phyloP scores from a whole-genome alignment of 75 land plant genomes.

The Pinus albicaulis region DNA sequence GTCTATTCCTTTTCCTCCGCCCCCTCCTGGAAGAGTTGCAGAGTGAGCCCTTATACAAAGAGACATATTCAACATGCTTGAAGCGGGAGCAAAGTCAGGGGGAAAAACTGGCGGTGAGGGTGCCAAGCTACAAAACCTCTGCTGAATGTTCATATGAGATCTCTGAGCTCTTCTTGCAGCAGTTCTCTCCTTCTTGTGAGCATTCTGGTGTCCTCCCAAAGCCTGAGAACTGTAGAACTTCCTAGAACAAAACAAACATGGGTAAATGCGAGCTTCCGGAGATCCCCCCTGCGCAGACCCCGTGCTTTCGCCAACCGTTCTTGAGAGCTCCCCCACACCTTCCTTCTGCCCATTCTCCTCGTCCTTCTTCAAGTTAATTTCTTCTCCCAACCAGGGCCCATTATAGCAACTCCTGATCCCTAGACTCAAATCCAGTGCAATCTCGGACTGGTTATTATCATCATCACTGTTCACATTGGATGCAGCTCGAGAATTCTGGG shows the following conservation, averaged over 20 bases:
- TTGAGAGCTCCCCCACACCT: slow-evolving; percentile 6
- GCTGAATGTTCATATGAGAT: slow-evolving; percentile 10
- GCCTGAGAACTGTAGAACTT: slow-evolving; percentile 40
- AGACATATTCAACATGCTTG: slow-evolving; percentile 11
- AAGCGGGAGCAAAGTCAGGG: slow-evolving; percentile 8
- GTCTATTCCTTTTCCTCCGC: slow-evolving; percentile 1
- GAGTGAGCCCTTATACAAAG: slow-evolving; percentile 12
- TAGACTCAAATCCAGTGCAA: slow-evolving; percentile 12
- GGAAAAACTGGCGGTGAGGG: slow-evolving; percentile 11
- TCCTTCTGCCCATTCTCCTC: neutral
- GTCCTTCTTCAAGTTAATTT: neutral
- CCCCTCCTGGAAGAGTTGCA: slow-evolving; percentile 1
- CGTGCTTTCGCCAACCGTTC: slow-evolving; percentile 5
- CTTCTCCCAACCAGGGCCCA: neutral
- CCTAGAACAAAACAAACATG: slow-evolving; percentile 31
- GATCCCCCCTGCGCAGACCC: slow-evolving; percentile 9
- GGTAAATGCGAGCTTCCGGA: slow-evolving; percentile 16
- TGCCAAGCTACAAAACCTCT: slow-evolving; percentile 8
- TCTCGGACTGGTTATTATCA: neutral
- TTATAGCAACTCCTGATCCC: slow-evolving; percentile 1
- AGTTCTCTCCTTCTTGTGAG: slow-evolving; percentile 40
- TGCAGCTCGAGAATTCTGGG: slow-evolving; percentile 2
- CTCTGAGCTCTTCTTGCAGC: slow-evolving; percentile 27
- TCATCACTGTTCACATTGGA: neutral
- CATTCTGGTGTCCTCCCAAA: slow-evolving; percentile 47